Base-by-base conservation (phyloP, 805 yeast genomes). In the Lipomyces oligophaga region DNA sequence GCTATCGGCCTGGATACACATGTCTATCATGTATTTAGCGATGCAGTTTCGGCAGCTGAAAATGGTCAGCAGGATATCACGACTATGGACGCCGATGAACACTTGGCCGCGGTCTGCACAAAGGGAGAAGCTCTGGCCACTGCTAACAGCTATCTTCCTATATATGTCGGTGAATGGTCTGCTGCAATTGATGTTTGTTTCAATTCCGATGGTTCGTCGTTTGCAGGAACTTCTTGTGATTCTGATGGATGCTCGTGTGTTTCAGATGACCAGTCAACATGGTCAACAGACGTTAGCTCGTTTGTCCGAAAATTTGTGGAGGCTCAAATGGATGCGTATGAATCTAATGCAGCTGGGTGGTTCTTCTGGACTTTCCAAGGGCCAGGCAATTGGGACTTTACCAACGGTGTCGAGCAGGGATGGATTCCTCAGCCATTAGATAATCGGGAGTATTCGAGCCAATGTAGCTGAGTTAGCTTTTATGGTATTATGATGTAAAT, bases 351-450 rank as follows among this genome's bases (percentile, higher is more conserved):
- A 48, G 74, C 74, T 31, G 97, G 97, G 21, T 88, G 96, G 95
- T 77, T 86, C 51, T 83, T 84, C 72, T 88, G 96, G 97, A 78
- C 83, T 63, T 87, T 85, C 81, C 87, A 86, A 72, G 84, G 95
- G 22, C 71, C 85, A 18, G 66, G 83, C 41, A 96, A 85, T 63
- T 88, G 96, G 97, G 95, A 85, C 67, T 74, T 84, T 69, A 72
- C 74, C 58, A 71, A 71, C 55, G 75, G 89, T 56, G 67, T 76
- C 24, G 70, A 66, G 21, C 66, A 76, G 47, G 80, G 78, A 26
- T 63, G 85, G 38, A 82, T 89, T 76, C 96, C 97, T 34, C 82
- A 77, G 63, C 96, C 96, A 22, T 68, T 87, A 30, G 65, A 68
- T 44, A 79, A 72, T 56, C 79, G 96, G 67, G 66, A 72, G 60